phyloP scores from a whole-genome alignment of 2,329 filamentous ascomycete species.

The Trichocomaceae sp. region DNA sequence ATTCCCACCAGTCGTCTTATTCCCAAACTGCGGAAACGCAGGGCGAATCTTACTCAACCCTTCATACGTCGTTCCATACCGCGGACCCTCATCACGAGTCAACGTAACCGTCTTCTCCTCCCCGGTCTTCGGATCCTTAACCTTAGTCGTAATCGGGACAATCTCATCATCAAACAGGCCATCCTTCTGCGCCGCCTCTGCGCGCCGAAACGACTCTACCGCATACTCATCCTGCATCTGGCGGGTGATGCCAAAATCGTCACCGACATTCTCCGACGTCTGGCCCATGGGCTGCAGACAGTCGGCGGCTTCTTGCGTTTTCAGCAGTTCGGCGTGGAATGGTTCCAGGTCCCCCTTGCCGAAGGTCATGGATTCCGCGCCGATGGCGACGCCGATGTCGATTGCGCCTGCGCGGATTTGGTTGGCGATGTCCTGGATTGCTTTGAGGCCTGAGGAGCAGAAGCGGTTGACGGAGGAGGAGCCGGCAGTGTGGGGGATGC shows the following conservation, averaged over 20 bases:
- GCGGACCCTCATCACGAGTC: constrained; percentile 81
- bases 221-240: constrained; percentile 79
- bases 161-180: constrained; percentile 95
- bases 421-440: constrained; percentile 89
- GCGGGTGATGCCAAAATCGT: constrained; percentile 78
- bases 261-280: constrained; percentile 91
- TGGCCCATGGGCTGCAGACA: constrained; percentile 96
- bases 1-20: constrained; percentile 84
- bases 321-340: constrained; percentile 70
- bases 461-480: constrained; percentile 86
- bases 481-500: constrained; percentile 82
- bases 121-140: constrained; percentile 79
- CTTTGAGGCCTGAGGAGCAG: constrained; percentile 94
- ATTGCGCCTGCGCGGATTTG: constrained; percentile 75
- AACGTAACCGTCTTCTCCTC: constrained; percentile 71
- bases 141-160: constrained; percentile 70
- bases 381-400: constrained; percentile 78
- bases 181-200: constrained; percentile 82
- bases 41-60: constrained; percentile 74
- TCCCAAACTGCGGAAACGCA: constrained; percentile 85
- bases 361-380: constrained; percentile 83
- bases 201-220: constrained; percentile 77
- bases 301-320: constrained; percentile 71
- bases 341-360: constrained; percentile 64
- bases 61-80: constrained; percentile 83